Percentiles rank a stretch among this genome's conserved stretches.
These are phyloP conservation scores for Naganishia onofrii DNA, from an alignment of 768 basidiomycete genomes.

Conservation along the genomic window DNA sequence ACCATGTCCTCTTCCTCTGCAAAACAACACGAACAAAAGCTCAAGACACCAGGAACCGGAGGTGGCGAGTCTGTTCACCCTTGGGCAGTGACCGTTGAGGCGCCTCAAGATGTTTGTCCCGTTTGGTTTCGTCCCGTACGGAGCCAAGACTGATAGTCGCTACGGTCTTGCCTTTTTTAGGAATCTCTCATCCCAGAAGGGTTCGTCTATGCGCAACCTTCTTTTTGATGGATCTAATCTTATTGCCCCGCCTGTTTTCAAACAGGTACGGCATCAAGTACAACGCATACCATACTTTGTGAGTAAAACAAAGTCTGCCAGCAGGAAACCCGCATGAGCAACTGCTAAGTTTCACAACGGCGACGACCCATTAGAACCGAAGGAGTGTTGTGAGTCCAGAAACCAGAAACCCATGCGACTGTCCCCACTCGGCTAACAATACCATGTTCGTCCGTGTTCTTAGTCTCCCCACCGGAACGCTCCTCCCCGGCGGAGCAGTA, in stretches of 20 bases:
- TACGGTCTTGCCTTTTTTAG: neutral
- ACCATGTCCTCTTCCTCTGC: constrained; percentile 30
- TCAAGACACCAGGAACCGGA: constrained; percentile 26
- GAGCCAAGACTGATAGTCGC: no score
- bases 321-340: no score
- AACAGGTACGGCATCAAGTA: constrained; percentile 34
- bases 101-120: constrained; percentile 22
- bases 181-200: constrained; percentile 32
- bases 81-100: constrained; percentile 31
- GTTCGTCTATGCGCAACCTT: neutral
- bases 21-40: constrained; percentile 23
- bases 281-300: constrained; percentile 34
- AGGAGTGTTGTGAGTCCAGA: constrained; percentile 30
- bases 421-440: neutral
- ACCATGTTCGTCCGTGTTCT: neutral
- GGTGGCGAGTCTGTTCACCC: constrained; percentile 31
- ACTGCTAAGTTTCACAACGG: no score
- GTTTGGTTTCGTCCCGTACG: neutral
- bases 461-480: constrained; percentile 31
- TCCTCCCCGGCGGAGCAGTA: constrained; percentile 32
- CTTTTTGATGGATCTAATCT: neutral
- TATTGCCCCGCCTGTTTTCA: neutral
- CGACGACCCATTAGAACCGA: constrained; percentile 13
- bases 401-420: neutral
- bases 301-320: neutral